Evolutionary conservation across 352 stramenopile species (phyloP), one percentile per base, ranked within the genome.

Genomic region (Phytophthora macrochlamydospora): DNA sequence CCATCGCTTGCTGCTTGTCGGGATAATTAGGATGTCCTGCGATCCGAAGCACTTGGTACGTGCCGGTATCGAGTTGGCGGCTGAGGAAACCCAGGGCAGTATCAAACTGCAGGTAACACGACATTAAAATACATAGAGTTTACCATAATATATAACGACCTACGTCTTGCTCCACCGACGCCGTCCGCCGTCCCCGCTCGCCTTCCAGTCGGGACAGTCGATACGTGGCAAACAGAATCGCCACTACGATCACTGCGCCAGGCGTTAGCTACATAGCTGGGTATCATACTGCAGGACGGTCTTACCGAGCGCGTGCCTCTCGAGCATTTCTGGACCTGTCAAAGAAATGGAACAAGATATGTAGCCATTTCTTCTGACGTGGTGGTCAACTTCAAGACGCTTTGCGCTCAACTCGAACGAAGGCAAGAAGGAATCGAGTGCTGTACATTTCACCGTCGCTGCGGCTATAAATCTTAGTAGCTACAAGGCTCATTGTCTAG

Each of bases 41-140:
- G 33, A 90, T 54, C 7, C 67, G 68, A 32, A 91, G 67, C 45
- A 92, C 78, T 53, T 86, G 78, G 56, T 91, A 90, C n/a, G 58
- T 70, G 7, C 73, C 53, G 3, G 40, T 38, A 12, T 79, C 53
- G n/a, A 92, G 46, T 7, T 81, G 74, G 12, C 59, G 59, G 2
- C 81, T 74, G 42, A 91, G 45, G 40, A 86, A 69, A 1, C 62
- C 56, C 24, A 85, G 59, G 1, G 78, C 84, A 4, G 53, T 64
- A 1, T 88, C 77, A 72, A 91, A 90, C 82, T 92, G 53, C 24
- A 5, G 18, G 35, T 6, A 40, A 11, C 6, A 11, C 35, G 9
- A 11, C 35, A 40, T 40, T 40, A 40, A 40, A 40, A 29, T 13
- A 4, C 38, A 28, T 13, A 24, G n/a, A 50, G 7, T n/a, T 44